phyloP scores from a whole-genome alignment of 768 basidiomycete species.

The Termitomyces sp. region DNA sequence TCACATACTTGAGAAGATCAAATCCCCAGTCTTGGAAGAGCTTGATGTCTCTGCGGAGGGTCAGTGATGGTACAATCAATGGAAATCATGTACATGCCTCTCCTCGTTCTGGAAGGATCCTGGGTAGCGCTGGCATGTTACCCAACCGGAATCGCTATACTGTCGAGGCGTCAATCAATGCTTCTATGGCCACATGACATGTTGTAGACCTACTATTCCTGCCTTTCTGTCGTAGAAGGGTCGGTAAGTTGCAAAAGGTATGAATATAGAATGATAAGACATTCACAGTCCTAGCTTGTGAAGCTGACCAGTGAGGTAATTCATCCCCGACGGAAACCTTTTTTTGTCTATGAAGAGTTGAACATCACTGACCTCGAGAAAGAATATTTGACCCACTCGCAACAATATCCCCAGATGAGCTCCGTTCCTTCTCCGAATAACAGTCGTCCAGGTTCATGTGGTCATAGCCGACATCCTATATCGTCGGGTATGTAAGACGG shows the following conservation, averaged over 20 bases:
- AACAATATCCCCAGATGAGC: constrained; percentile 46
- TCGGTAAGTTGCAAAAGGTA: background rate
- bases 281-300: constrained; percentile 56
- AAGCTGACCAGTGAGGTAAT: constrained; percentile 49
- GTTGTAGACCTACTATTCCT: constrained; percentile 33
- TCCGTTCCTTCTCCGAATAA: constrained; percentile 56
- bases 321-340: constrained; percentile 58
- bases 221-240: constrained; percentile 28
- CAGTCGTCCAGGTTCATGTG: constrained; percentile 67
- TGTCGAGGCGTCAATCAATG: constrained; percentile 12
- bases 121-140: constrained; percentile 62
- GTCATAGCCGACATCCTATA: constrained; percentile 54
- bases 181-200: background rate
- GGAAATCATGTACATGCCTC: background rate
- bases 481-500: too few species aligned
- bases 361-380: background rate
- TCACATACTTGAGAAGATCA: constrained; percentile 58
- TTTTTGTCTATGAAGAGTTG: constrained; percentile 12
- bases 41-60: constrained; percentile 41
- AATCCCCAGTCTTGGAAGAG: constrained; percentile 67
- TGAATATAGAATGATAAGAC: background rate
- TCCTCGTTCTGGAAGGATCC: constrained; percentile 60
- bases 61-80: background rate
- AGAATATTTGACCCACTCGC: constrained; percentile 34
- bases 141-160: constrained; percentile 66